Conservation (phyloP, 2,329 filamentous ascomycete species). For the Ramularia endophylla region DNA sequence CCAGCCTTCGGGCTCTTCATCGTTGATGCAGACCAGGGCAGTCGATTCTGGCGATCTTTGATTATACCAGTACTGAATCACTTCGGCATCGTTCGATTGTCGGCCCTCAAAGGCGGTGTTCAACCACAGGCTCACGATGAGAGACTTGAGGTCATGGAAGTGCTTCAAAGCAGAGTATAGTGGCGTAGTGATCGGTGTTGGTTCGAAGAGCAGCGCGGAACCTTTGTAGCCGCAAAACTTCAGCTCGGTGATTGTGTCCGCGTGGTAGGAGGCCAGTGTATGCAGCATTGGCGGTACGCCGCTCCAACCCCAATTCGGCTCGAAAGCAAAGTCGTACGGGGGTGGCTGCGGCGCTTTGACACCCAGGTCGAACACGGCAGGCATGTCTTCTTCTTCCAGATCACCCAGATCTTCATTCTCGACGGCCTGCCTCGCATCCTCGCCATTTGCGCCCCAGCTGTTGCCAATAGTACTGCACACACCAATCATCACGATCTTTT, state of each 20-base stretch:
- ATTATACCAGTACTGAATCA: constrained; percentile 42
- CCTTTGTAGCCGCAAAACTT: constrained; percentile 46
- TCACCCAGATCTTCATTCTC: constrained; percentile 17
- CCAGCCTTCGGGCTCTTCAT: constrained; percentile 35
- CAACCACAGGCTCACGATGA: constrained; percentile 40
- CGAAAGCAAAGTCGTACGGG: background rate
- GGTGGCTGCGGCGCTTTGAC: constrained; percentile 28
- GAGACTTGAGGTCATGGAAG: constrained; percentile 37
- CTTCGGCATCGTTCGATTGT: constrained; percentile 25
- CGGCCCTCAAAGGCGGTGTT: constrained; percentile 34
- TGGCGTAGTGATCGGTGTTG: constrained; percentile 34
- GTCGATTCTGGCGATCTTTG: constrained; percentile 34
- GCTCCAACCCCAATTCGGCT: constrained; percentile 31
- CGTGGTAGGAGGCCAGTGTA: constrained; percentile 37
- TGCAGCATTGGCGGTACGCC: constrained; percentile 35
- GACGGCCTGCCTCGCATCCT: constrained; percentile 23
- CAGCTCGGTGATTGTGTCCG: constrained; percentile 37
- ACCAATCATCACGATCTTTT: constrained; percentile 43
- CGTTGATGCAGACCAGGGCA: constrained; percentile 31
- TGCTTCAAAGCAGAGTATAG: constrained; percentile 36
- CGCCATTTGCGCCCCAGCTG: constrained; percentile 37
- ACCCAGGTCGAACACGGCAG: constrained; percentile 22
- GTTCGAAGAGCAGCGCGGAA: constrained; percentile 34
- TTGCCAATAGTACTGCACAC: constrained; percentile 40
- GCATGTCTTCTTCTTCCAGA: constrained; percentile 30